Percentiles rank a stretch among this genome's conserved stretches.
Evolutionary conservation across 352 stramenopile species (phyloP).

Genomic region (Phytophthora sojae): DNA sequence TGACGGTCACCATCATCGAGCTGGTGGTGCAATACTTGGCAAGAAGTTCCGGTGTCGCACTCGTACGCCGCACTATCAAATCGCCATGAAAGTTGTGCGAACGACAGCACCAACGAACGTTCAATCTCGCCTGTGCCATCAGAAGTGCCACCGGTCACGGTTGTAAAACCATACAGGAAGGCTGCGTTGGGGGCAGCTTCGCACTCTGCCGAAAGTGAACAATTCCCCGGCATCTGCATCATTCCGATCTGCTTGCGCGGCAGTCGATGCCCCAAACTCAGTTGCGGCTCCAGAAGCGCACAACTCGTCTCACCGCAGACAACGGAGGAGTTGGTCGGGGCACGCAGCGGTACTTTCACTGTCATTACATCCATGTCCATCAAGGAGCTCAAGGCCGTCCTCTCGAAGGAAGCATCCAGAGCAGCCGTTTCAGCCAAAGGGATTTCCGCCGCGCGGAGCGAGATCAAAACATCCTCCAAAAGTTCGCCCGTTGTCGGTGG

Average conservation of each 20-base stretch:
- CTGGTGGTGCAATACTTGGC: slow-evolving; percentile 42
- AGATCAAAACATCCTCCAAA: slow-evolving; percentile 22
- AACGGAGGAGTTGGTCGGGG: slow-evolving; percentile 21
- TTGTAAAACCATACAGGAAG: slow-evolving; percentile 53
- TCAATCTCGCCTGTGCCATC: slow-evolving; percentile 5
- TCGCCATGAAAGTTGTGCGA: slow-evolving; percentile 52
- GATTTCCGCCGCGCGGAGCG: slow-evolving; percentile 13
- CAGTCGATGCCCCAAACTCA: slow-evolving; percentile 3
- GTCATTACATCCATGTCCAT: slow-evolving; percentile 43
- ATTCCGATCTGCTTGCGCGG: slow-evolving; percentile 47
- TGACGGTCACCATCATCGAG: slow-evolving; percentile 37
- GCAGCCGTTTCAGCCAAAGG: slow-evolving; percentile 21
- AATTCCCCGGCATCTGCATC: slow-evolving; percentile 22
- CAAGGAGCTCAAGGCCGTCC: slow-evolving; percentile 28
- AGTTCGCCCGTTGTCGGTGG: slow-evolving; percentile 24
- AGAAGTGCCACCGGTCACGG: slow-evolving; percentile 7
- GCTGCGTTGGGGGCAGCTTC: slow-evolving; percentile 16
- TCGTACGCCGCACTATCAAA: slow-evolving; percentile 32
- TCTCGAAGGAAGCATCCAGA: slow-evolving; percentile 38
- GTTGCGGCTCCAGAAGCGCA: slow-evolving; percentile 30
- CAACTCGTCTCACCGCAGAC: slow-evolving; percentile 35
- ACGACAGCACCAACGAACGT: slow-evolving; percentile 40
- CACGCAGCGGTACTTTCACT: slow-evolving; percentile 31
- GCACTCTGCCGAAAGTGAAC: slow-evolving; percentile 21
- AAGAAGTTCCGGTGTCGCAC: slow-evolving; percentile 31